Conservation (phyloP, 2,329 filamentous ascomycete genomes). For the Verticillium klebahnii region DNA sequence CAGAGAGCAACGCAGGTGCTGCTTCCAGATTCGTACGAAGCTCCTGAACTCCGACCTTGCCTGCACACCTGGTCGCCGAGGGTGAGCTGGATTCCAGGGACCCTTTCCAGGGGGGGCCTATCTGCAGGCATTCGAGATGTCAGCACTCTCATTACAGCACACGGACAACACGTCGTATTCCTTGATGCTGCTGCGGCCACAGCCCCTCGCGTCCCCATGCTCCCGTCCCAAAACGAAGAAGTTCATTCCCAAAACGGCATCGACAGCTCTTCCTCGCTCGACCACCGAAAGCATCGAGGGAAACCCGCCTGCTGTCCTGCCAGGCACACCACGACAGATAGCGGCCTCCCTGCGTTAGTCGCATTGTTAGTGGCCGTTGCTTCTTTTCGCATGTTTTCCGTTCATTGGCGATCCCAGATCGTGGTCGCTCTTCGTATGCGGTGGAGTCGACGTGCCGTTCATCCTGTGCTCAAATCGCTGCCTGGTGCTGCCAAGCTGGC, state of each 20-base stretch:
- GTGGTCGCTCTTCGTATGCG: not conserved
- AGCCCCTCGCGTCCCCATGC: not conserved
- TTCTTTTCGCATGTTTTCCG: too few relatives aligned
- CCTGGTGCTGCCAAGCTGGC: not conserved
- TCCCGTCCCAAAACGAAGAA: not conserved
- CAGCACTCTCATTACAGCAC: not conserved
- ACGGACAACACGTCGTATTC: not conserved
- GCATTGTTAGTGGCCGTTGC: too few relatives aligned
- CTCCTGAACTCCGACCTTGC: not conserved
- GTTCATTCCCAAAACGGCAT: not conserved
- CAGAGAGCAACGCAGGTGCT: too few relatives aligned
- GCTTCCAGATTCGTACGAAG: not conserved
- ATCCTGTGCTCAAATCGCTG: not conserved
- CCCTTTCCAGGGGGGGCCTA: not conserved
- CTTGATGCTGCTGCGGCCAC: not conserved
- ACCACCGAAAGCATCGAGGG: too few relatives aligned
- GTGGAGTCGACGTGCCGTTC: not conserved
- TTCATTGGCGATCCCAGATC: not conserved
- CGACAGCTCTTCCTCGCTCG: not conserved
- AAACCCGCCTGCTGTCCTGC: too few relatives aligned
- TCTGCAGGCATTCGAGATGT: not conserved
- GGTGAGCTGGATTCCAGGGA: too few relatives aligned
- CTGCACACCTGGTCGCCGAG: not conserved
- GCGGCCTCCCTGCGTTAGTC: too few relatives aligned
- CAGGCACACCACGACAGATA: too few relatives aligned